Conservation (phyloP, 257 asterid species). For the Schizonepeta tenuifolia region DNA sequence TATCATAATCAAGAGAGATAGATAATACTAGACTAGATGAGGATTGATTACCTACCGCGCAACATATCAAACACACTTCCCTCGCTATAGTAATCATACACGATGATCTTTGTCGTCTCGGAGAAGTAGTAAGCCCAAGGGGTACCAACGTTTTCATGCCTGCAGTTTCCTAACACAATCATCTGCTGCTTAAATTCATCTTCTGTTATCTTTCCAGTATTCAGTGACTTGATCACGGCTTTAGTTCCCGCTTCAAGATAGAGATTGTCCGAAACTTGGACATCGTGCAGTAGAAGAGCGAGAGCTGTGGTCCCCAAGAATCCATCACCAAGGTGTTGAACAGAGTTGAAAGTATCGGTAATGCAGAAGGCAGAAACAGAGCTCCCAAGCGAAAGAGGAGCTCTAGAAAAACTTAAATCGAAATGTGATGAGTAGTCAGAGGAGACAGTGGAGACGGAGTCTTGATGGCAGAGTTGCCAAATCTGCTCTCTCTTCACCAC, state of each 20-base stretch:
- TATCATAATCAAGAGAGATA: too few relatives aligned
- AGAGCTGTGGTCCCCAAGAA: neutral
- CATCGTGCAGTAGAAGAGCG: neutral
- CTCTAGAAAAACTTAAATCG: neutral
- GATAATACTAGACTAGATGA: too few relatives aligned
- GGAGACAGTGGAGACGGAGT: conserved; percentile 6
- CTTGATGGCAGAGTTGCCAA: conserved; percentile 26
- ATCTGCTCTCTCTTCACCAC: conserved; percentile 17
- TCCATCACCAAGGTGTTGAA: too few relatives aligned
- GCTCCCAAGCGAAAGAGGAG: neutral
- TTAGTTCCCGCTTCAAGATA: neutral
- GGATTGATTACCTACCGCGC: too few relatives aligned
- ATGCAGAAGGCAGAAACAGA: too few relatives aligned
- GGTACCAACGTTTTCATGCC: conserved; percentile 26
- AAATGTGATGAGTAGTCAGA: conserved; percentile 16
- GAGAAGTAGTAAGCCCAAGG: conserved; percentile 30
- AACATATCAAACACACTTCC: conserved; percentile 40
- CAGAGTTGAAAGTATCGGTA: too few relatives aligned
- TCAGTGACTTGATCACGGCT: neutral
- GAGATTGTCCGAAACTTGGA: neutral
- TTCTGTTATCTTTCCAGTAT: neutral
- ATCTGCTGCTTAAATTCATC: conserved; percentile 12
- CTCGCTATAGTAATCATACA: conserved; percentile 36
- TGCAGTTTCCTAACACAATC: neutral
- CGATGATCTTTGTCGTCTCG: neutral